phyloP scores from a whole-genome alignment of 495 filamentous ascomycete genomes.

The Copromyces sp. region DNA sequence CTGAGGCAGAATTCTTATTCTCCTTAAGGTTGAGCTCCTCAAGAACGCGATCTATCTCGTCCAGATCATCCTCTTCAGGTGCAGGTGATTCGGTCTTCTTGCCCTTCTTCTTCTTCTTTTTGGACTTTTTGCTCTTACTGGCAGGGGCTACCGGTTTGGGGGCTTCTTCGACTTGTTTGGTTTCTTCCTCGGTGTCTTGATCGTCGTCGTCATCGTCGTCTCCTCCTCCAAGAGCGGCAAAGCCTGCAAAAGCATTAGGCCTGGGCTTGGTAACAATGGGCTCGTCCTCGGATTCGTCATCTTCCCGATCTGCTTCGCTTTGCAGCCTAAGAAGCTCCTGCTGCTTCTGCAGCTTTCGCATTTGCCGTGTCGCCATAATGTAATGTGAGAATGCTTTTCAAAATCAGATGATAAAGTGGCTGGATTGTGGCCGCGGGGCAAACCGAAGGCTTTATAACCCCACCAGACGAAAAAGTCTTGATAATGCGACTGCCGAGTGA shows the following conservation, averaged over 20 bases:
- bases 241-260: constrained; percentile 35
- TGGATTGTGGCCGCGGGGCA: neutral
- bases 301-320: constrained; percentile 28
- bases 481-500: neutral
- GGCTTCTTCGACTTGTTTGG: constrained; percentile 33
- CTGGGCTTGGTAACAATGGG: constrained; percentile 30
- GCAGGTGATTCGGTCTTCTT: constrained; percentile 22
- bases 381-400: constrained; percentile 3
- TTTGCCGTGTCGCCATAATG: constrained; percentile 68
- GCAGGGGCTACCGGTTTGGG: constrained; percentile 25
- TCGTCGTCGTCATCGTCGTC: constrained; percentile 30
- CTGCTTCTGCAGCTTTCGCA: constrained; percentile 70
- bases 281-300: constrained; percentile 35
- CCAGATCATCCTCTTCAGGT: constrained; percentile 32
- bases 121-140: constrained; percentile 46
- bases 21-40: constrained; percentile 45
- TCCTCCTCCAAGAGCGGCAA: constrained; percentile 36
- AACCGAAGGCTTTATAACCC: neutral
- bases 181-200: constrained; percentile 33
- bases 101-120: constrained; percentile 51
- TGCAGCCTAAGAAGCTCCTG: constrained; percentile 39
- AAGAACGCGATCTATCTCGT: constrained; percentile 80
- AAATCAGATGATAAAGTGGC: neutral
- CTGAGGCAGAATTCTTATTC: constrained; percentile 1
- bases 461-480: neutral